Evolutionary conservation across 495 filamentous ascomycete species (phyloP).

Genomic region (Lichina pygmaea): DNA sequence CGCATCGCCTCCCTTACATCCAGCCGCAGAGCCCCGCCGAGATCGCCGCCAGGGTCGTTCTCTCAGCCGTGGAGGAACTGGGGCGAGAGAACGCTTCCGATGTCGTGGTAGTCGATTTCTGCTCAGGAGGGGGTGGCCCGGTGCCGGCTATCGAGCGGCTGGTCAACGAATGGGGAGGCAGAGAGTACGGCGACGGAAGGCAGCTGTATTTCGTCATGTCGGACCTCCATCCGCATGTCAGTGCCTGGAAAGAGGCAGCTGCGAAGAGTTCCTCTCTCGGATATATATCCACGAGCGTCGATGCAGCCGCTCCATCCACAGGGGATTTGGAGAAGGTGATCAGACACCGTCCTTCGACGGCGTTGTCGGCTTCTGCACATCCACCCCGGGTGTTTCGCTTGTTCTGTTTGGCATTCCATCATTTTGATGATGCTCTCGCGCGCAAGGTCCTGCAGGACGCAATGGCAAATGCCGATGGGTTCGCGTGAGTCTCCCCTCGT

Average conservation of each 20-base stretch:
- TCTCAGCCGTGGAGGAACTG: slow-evolving; percentile 4
- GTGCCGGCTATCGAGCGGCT: slow-evolving; percentile 32
- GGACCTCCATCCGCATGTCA: slow-evolving; percentile 38
- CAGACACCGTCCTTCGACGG: neutral
- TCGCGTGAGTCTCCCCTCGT: slow-evolving; percentile 19
- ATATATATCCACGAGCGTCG: slow-evolving; percentile 28
- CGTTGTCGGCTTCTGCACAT: neutral
- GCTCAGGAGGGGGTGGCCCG: slow-evolving; percentile 44
- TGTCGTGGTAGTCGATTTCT: slow-evolving; percentile 33
- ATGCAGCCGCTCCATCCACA: slow-evolving; percentile 27
- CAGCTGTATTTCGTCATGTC: slow-evolving; percentile 36
- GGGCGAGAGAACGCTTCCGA: neutral
- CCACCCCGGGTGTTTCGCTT: slow-evolving; percentile 27
- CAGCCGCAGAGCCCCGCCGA: slow-evolving; percentile 9
- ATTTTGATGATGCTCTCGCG: slow-evolving; percentile 39
- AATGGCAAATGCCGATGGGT: slow-evolving; percentile 31
- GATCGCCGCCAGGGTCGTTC: slow-evolving; percentile 5
- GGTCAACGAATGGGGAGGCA: slow-evolving; percentile 11
- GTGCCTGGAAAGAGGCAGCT: slow-evolving; percentile 28
- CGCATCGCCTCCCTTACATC: slow-evolving; percentile 7
- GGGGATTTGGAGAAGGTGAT: slow-evolving; percentile 8
- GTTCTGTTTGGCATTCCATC: slow-evolving; percentile 52
- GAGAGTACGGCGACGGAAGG: slow-evolving; percentile 5
- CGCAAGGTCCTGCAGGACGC: slow-evolving; percentile 29
- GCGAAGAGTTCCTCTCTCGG: slow-evolving; percentile 20